These are phyloP conservation scores for Ulota crispa DNA, from an alignment of 225 moss, liverwort and hornwort genomes.

Conservation along the genomic window DNA sequence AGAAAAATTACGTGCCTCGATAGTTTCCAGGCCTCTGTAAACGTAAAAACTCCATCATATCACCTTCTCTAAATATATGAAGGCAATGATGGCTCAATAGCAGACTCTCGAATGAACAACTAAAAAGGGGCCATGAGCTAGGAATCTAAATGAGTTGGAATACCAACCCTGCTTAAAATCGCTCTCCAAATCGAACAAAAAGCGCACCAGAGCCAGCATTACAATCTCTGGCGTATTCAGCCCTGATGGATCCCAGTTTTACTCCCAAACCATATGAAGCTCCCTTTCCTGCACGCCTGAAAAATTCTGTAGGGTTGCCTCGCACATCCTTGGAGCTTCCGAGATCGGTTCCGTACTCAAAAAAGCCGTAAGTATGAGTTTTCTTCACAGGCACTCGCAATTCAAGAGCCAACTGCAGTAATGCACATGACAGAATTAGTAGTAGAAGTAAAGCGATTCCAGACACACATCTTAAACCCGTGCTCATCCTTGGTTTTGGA, in stretches of 20 bases:
- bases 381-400: constrained; percentile 73
- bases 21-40: constrained; percentile 5
- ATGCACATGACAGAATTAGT: background rate
- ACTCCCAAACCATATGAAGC: constrained; percentile 81
- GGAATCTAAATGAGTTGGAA: constrained; percentile 8
- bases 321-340: constrained; percentile 93
- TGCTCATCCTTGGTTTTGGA: too few species aligned
- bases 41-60: constrained; percentile 25
- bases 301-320: constrained; percentile 91
- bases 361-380: constrained; percentile 81
- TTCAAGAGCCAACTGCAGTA: constrained; percentile 71
- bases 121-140: constrained; percentile 12
- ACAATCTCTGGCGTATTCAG: constrained; percentile 91
- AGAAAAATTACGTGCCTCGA: constrained; percentile 29
- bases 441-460: background rate
- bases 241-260: constrained; percentile 81
- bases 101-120: constrained; percentile 6
- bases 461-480: too few species aligned
- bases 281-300: constrained; percentile 72
- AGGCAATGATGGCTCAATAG: constrained; percentile 15
- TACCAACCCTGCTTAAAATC: constrained; percentile 47
- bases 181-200: constrained; percentile 92
- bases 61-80: constrained; percentile 14
- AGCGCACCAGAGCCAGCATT: constrained; percentile 76
- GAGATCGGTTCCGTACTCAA: constrained; percentile 83